Base-by-base conservation (phyloP, 768 basidiomycete genomes). In the Pluteus cervinus region DNA sequence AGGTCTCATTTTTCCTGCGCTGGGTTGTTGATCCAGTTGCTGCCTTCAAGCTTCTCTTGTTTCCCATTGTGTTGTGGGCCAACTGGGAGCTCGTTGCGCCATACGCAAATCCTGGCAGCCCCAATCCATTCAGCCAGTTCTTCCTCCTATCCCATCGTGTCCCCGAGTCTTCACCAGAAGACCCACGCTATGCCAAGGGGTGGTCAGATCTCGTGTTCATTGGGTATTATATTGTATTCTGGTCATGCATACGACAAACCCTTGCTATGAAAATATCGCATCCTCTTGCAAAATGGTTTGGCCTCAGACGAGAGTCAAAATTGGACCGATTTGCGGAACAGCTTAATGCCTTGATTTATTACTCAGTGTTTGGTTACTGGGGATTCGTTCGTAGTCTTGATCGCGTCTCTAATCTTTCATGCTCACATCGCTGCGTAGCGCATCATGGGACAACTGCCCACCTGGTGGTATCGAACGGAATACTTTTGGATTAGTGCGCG, bases 241-340 rank as follows among this genome's bases (percentile, higher is more conserved):
- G 84, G 65, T 93, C 90, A 2, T 86, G 91, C 55, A 47, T 92
- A 29, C 80, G 94, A 21, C 91, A 97, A 60, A 51, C 68, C 29
- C 54, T 90, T 55, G 76, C 81, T 12, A 46, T 85, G 51, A 75
- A 73, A 39, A 24, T 89, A 8, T 76, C 79, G 29, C 63, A 66
- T 16, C 86, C 85, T 2, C 46, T 91, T 24, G 92, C 84, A 0
- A 71, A 65, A 23, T 67, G 70, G 41, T 79, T 83, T 39, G 85
- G 91, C 2, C 73, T 99, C 33, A 73, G 65, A 51, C 77, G 69
- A 44, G 57, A 62, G 41, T 54, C 54, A 16, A 96, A 93, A 57
- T 57, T 91, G 10, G 76, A 81, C 38, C 68, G 94, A 24, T 97
- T 97, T 51, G 86, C 80, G 14, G 94, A 99, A 62, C 94, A 94